Conservation (phyloP, 31 red algal species). For the Odonthalia washingtoniensis region DNA sequence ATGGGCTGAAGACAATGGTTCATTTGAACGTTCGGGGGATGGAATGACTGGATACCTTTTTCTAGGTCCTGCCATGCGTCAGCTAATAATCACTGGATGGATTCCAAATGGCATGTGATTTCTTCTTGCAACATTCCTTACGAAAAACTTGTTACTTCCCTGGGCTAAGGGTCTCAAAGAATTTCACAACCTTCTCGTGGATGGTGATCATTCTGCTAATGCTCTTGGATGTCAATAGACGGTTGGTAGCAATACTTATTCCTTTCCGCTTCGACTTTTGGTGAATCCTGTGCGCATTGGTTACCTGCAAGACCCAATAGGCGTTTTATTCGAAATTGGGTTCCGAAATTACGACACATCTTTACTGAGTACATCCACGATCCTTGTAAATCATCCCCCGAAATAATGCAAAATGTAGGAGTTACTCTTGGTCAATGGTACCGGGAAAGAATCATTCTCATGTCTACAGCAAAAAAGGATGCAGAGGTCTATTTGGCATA, state of each 20-base stretch:
- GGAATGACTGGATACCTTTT: conserved; percentile 76
- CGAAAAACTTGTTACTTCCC: conserved; percentile 92
- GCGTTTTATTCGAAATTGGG: conserved; percentile 90
- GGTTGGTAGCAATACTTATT: conserved; percentile 92
- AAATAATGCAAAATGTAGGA: conserved; percentile 69
- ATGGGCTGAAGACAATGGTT: conserved; percentile 81
- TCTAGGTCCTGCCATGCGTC: conserved; percentile 82
- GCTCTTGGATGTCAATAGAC: conserved; percentile 99
- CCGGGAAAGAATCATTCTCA: conserved; percentile 80
- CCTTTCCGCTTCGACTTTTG: conserved; percentile 82
- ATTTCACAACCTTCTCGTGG: conserved; percentile 87
- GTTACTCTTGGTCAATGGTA: conserved; percentile 84
- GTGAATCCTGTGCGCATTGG: conserved; percentile 88
- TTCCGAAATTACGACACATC: conserved; percentile 90
- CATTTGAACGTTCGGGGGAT: conserved; percentile 68
- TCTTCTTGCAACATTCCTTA: conserved; percentile 81
- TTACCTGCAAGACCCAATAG: conserved; percentile 80
- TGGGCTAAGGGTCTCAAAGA: conserved; percentile 87
- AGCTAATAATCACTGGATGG: conserved; percentile 75
- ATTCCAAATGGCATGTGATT: conserved; percentile 84
- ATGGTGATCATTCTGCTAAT: conserved; percentile 96
- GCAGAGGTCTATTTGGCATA: conserved; percentile 66
- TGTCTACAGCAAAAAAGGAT: conserved; percentile 74
- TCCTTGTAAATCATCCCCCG: conserved; percentile 87
- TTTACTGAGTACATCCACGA: conserved; percentile 83